A percentile compares a stretch with the other conserved stretches of the same genome.
phyloP scores from a whole-genome alignment of 1,284 basidiomycete species.

The Tilletia setariae region DNA sequence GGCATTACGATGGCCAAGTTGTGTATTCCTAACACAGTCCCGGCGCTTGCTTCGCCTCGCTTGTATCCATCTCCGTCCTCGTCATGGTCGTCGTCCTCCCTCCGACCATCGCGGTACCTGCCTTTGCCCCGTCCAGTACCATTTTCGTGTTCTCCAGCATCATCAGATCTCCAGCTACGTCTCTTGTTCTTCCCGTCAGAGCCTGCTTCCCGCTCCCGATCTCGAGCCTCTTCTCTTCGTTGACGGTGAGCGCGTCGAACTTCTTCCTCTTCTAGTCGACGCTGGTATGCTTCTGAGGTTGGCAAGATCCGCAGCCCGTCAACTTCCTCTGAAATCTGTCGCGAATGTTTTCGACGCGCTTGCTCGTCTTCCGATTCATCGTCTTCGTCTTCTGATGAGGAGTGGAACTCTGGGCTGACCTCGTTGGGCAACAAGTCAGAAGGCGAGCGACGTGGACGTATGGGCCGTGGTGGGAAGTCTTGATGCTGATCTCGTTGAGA shows the following conservation, averaged over 20 bases:
- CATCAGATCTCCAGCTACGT: neutral
- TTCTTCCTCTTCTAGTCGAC: neutral
- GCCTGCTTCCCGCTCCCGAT: constrained; percentile 13
- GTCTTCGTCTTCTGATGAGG: neutral
- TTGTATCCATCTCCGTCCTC: neutral
- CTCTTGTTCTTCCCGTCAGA: constrained; percentile 16
- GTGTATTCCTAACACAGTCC: constrained; percentile 93
- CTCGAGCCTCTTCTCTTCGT: constrained; percentile 3
- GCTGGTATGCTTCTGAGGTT: constrained; percentile 1
- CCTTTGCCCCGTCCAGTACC: constrained; percentile 12
- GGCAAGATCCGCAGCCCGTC: neutral
- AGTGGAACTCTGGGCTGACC: neutral
- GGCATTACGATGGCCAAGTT: constrained; percentile 90
- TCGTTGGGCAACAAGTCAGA: neutral
- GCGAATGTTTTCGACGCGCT: neutral
- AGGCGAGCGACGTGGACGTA: neutral
- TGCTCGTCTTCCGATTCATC: neutral
- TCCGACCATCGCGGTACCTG: neutral
- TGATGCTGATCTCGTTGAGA: neutral
- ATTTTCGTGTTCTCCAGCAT: constrained; percentile 1
- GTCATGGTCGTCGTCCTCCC: neutral
- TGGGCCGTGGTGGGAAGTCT: neutral
- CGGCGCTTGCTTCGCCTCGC: constrained; percentile 61
- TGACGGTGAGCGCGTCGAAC: constrained; percentile 17
- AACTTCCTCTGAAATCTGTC: neutral